Conservation (phyloP, 495 filamentous ascomycete species). For the Aspergillus hancockii region DNA sequence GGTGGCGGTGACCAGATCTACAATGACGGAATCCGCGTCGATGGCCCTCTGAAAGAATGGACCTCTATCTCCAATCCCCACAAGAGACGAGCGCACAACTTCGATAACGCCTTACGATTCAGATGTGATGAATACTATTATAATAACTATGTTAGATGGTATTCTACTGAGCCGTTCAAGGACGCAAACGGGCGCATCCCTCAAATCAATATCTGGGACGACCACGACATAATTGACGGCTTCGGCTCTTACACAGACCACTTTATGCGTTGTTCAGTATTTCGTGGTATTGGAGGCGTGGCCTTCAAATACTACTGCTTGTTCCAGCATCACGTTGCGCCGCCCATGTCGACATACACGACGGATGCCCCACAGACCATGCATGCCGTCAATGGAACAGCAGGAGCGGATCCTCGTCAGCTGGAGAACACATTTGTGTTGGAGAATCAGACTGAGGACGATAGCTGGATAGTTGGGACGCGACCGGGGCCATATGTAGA, state of each 20-base stretch:
- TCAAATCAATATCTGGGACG: conserved; percentile 94
- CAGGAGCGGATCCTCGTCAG: conserved; percentile 65
- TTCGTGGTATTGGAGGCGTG: conserved; percentile 84
- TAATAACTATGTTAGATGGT: conserved; percentile 88
- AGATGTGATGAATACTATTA: conserved; percentile 90
- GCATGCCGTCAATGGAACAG: conserved; percentile 46
- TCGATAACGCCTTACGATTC: conserved; percentile 68
- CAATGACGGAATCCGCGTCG: conserved; percentile 83
- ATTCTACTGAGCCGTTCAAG: conserved; percentile 78
- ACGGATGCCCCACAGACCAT: conserved; percentile 63
- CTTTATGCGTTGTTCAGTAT: conserved; percentile 91
- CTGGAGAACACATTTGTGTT: conserved; percentile 68
- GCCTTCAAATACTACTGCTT: conserved; percentile 91
- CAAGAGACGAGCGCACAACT: conserved; percentile 75
- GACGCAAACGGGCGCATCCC: conserved; percentile 83
- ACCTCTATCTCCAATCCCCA: conserved; percentile 78
- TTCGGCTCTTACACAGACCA: conserved; percentile 91
- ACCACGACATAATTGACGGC: conserved; percentile 89
- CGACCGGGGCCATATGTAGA: conserved; percentile 78
- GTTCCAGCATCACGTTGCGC: conserved; percentile 90
- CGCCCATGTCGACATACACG: conserved; percentile 79
- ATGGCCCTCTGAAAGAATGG: conserved; percentile 78
- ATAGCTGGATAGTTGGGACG: conserved; percentile 77
- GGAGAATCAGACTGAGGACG: conserved; percentile 56
- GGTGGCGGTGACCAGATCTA: conserved; percentile 97